Base-by-base conservation (phyloP, 225 moss, liverwort and hornwort genomes). In the Pseudisothecium myosuroides region DNA sequence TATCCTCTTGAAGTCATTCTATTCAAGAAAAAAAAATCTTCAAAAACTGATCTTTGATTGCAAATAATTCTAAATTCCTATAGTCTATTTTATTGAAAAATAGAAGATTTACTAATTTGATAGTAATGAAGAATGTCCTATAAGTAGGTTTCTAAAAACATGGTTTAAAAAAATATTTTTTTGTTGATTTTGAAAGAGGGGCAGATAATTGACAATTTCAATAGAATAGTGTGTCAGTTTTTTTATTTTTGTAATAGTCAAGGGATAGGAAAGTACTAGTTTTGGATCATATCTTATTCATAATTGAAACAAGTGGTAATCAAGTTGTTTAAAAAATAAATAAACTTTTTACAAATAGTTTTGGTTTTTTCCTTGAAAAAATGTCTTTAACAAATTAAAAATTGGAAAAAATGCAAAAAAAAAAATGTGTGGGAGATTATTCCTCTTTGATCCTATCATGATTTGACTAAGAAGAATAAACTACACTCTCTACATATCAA, bases 1-100 rank as follows among this genome's bases (percentile, higher is more conserved):
- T 68, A 7, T 23, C n/a, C 23, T n/a, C 13, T 0, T 0, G 0
- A 68, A 68, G 22, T n/a, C 4, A 22, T 0, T 68, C 4, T n/a
- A 10, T 37, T 67, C 0, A 66, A 67, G 6, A 37, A 16, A 15
- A 28, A 62, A 14, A 52, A 16, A 1, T 52, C 26, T 60, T 31
- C 29, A 62, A 67, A 21, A 37, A 37, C 0, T 65, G 4, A 36
- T 36, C 19, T 66, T 36, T 36, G 36, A 66, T 66, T 36, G 19
- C 67, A 37, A 67, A 67, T 21, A 67, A 12, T 3, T 22, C 6
- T 37, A 21, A 67, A 9, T 11, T 0, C 2, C 4, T 67, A 67
- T 0, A 0, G 19, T 21, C 12, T 3, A 4, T 6, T 67, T 37
- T 7, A 37, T 67, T 37, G 37, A 21, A 67, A 55, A 67, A n/a